Percentiles rank a stretch among this genome's conserved stretches.
phyloP scores from a whole-genome alignment of 306 rosid genomes.

The Arachis hypogaea region DNA sequence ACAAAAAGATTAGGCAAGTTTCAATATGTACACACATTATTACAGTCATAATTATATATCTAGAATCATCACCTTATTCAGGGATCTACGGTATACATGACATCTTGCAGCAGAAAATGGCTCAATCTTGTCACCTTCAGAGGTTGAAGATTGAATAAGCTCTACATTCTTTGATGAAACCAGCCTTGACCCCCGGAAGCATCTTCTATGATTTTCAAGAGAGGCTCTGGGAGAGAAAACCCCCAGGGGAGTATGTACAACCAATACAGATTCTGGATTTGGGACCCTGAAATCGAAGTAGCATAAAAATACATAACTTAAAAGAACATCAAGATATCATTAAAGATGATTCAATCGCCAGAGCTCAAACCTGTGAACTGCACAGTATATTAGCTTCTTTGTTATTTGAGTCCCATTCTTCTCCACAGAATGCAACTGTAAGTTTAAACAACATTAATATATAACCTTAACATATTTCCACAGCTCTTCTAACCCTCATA shows the following conservation, averaged over 20 bases:
- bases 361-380: slow-evolving; percentile 78
- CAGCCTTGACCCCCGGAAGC: slow-evolving; percentile 81
- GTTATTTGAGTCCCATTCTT: slow-evolving; percentile 72
- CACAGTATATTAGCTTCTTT: slow-evolving; percentile 78
- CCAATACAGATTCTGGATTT: slow-evolving; percentile 79
- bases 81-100: slow-evolving; percentile 59
- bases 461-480: slow-evolving; percentile 27
- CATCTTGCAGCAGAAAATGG: slow-evolving; percentile 83
- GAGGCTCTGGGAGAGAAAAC: slow-evolving; percentile 71
- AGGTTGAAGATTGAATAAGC: slow-evolving; percentile 57
- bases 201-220: slow-evolving; percentile 71
- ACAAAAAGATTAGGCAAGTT: background rate
- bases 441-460: slow-evolving; percentile 40
- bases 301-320: slow-evolving; percentile 4
- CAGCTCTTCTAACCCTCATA: slow-evolving; percentile 36
- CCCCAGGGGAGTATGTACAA: slow-evolving; percentile 69
- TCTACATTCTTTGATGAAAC: slow-evolving; percentile 65
- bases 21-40: background rate
- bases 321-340: slow-evolving; percentile 2
- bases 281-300: slow-evolving; percentile 60
- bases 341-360: slow-evolving; percentile 17
- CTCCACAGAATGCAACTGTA: slow-evolving; percentile 78
- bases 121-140: slow-evolving; percentile 61
- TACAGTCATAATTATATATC: background rate
- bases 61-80: slow-evolving; percentile 57